Evolutionary conservation across 1,284 basidiomycete genomes (phyloP).

Genomic region (Apiotrichum siamense): DNA sequence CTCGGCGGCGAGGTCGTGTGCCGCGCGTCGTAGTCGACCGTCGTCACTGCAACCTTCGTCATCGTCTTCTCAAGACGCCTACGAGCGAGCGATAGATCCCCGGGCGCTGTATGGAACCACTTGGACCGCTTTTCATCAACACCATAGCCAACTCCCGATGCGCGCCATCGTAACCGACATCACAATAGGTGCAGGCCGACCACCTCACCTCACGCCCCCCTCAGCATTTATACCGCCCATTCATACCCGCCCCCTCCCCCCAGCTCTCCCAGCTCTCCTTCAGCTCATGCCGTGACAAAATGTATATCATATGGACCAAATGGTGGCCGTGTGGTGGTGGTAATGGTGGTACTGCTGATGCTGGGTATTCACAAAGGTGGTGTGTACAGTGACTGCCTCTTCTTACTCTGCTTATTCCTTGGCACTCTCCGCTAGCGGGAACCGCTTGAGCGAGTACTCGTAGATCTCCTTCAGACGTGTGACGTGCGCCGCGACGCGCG

Average conservation of each 20-base stretch:
- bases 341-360: neutral
- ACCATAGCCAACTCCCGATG: neutral
- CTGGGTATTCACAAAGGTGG: neutral
- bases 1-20: constrained; percentile 46
- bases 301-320: constrained; percentile 4
- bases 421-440: neutral
- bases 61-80: no score
- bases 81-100: no score
- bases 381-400: no score
- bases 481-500: constrained; percentile 11
- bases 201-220: neutral
- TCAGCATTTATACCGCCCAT: constrained; percentile 20
- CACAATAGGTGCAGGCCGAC: neutral
- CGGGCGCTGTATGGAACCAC: no score
- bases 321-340: neutral
- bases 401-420: neutral
- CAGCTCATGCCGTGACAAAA: constrained; percentile 7
- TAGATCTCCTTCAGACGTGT: constrained; percentile 16
- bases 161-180: neutral
- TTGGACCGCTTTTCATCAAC: no score
- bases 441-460: constrained; percentile 4
- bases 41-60: neutral
- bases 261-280: no score
- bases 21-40: constrained; percentile 23
- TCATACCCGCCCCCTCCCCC: constrained; percentile 18